A percentile compares a stretch with the other conserved stretches of the same genome.
Conservation (phyloP, 441 rosid genomes). For the Sinapis alba region DNA sequence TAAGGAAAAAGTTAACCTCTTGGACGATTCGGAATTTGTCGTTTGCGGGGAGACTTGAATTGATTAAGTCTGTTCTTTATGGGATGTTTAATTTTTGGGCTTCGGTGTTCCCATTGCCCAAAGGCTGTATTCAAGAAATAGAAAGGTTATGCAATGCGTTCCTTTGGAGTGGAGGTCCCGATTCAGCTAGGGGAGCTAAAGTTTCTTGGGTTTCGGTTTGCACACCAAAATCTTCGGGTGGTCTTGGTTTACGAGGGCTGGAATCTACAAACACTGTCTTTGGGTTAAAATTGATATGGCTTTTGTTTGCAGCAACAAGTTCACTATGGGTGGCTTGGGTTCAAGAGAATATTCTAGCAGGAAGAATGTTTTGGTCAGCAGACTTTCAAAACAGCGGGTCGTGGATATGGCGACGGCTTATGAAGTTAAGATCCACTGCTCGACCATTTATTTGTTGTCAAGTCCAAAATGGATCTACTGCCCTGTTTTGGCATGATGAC, state of each 20-base stretch:
- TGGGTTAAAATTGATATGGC: background rate
- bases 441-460: too few species aligned
- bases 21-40: background rate
- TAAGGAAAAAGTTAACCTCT: background rate
- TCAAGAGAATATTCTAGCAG: too few species aligned
- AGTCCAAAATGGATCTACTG: too few species aligned
- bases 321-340: background rate
- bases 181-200: background rate
- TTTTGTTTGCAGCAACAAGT: background rate
- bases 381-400: too few species aligned
- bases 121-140: background rate
- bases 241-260: background rate
- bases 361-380: too few species aligned
- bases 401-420: too few species aligned
- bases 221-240: background rate
- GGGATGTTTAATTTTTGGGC: background rate
- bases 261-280: background rate
- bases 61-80: background rate
- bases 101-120: background rate
- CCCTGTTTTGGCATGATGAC: too few species aligned
- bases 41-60: background rate
- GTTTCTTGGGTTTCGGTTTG: background rate
- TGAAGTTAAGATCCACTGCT: too few species aligned
- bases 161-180: background rate
- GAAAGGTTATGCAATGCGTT: background rate